A percentile compares a stretch with the other conserved stretches of the same genome.
phyloP scores from a whole-genome alignment of 1,284 basidiomycete species.

The Cronartium quercuum region DNA sequence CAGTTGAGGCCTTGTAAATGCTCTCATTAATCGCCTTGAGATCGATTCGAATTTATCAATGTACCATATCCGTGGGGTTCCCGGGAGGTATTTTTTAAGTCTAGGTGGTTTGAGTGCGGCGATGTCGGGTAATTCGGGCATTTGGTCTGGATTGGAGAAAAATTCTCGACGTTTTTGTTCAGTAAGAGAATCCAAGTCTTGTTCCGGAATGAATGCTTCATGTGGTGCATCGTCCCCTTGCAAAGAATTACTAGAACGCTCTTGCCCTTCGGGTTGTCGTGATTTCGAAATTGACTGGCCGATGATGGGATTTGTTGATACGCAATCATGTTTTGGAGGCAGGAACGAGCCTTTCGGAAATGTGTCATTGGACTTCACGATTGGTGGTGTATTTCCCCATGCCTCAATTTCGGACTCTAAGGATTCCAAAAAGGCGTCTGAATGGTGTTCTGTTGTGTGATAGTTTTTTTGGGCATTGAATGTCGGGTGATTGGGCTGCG shows the following conservation, averaged over 20 bases:
- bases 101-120: background rate
- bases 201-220: background rate
- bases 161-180: background rate
- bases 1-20: background rate
- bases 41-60: background rate
- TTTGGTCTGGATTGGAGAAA: background rate
- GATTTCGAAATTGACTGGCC: background rate
- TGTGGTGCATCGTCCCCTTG: background rate
- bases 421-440: background rate
- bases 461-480: background rate
- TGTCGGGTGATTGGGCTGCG: background rate
- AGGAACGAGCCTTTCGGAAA: too few species aligned
- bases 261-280: background rate
- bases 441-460: background rate
- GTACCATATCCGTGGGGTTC: constrained; percentile 3
- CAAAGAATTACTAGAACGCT: background rate
- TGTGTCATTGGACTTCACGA: background rate
- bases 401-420: background rate
- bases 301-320: background rate
- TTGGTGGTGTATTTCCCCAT: background rate
- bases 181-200: background rate
- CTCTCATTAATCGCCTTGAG: background rate
- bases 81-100: background rate
- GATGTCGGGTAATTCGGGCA: constrained; percentile 1
- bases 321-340: background rate